phyloP scores from a whole-genome alignment of 1,139 yeast genomes.

The Pichia sp. region DNA sequence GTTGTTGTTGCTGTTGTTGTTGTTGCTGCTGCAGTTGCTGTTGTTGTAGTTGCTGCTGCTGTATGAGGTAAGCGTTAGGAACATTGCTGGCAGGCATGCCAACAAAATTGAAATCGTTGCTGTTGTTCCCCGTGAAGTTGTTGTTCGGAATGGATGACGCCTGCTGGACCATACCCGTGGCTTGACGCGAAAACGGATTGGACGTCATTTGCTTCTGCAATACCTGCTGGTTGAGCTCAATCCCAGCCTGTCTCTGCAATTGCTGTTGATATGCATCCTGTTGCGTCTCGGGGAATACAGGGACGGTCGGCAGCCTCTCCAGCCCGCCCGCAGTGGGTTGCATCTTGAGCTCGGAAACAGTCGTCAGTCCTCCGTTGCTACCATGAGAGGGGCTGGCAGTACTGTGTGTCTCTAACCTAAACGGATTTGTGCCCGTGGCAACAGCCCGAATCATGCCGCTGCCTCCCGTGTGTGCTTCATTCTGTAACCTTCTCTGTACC shows the following conservation, averaged over 20 bases:
- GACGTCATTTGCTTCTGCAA: slow-evolving; percentile 12
- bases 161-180: slow-evolving; percentile 20
- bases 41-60: slow-evolving; percentile 25
- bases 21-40: slow-evolving; percentile 8
- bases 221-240: slow-evolving; percentile 23
- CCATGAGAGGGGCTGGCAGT: neutral
- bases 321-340: slow-evolving; percentile 68
- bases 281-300: slow-evolving; percentile 65
- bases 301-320: slow-evolving; percentile 55
- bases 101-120: slow-evolving; percentile 5
- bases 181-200: slow-evolving; percentile 19
- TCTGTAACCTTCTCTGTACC: slow-evolving; percentile 13
- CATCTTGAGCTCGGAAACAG: slow-evolving; percentile 31
- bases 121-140: neutral
- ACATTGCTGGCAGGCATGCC: slow-evolving; percentile 10
- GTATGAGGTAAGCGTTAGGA: neutral
- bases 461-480: neutral
- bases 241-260: slow-evolving; percentile 23
- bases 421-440: slow-evolving; percentile 48
- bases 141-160: slow-evolving; percentile 1
- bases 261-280: slow-evolving; percentile 19
- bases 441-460: slow-evolving; percentile 19
- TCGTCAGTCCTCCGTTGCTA: neutral
- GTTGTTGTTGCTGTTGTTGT: slow-evolving; percentile 11
- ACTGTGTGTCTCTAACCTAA: slow-evolving; percentile 28